A percentile compares a stretch with the other conserved stretches of the same genome.
Conservation (phyloP, 306 rosid genomes). For the Rosa multiflora region DNA sequence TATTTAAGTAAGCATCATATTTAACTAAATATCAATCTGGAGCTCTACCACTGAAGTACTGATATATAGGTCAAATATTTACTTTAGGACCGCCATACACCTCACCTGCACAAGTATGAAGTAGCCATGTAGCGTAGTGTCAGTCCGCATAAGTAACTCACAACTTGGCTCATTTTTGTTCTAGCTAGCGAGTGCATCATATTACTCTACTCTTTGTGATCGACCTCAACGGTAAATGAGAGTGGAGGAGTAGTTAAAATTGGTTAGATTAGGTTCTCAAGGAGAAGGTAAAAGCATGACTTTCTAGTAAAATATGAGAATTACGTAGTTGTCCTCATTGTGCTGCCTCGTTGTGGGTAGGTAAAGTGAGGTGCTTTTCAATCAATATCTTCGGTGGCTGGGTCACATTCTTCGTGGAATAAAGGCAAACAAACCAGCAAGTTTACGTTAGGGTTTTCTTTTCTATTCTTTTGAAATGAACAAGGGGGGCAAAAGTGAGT, state of each 20-base stretch:
- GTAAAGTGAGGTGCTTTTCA: conserved; percentile 21
- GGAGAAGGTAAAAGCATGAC: neutral
- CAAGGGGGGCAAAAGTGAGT: conserved; percentile 39
- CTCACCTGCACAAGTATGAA: no score
- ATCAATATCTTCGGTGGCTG: conserved; percentile 17
- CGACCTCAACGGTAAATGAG: neutral
- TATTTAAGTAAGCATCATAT: no score
- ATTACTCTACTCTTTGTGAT: neutral
- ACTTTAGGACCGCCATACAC: no score
- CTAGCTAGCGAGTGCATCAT: no score
- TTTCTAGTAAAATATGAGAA: neutral
- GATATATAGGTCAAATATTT: no score
- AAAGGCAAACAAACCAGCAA: conserved; percentile 27
- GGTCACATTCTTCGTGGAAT: conserved; percentile 36
- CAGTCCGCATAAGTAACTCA: no score
- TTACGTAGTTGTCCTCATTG: conserved; percentile 11
- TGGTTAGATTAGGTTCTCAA: neutral
- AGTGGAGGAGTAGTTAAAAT: neutral
- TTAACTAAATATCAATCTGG: no score
- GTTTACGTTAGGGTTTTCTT: conserved; percentile 28
- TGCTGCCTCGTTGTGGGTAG: neutral
- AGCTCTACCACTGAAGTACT: no score
- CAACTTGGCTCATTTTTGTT: no score
- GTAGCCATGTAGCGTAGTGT: neutral
- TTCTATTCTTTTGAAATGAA: conserved; percentile 37